phyloP scores from a whole-genome alignment of 768 basidiomycete species.

The Postia placenta region DNA sequence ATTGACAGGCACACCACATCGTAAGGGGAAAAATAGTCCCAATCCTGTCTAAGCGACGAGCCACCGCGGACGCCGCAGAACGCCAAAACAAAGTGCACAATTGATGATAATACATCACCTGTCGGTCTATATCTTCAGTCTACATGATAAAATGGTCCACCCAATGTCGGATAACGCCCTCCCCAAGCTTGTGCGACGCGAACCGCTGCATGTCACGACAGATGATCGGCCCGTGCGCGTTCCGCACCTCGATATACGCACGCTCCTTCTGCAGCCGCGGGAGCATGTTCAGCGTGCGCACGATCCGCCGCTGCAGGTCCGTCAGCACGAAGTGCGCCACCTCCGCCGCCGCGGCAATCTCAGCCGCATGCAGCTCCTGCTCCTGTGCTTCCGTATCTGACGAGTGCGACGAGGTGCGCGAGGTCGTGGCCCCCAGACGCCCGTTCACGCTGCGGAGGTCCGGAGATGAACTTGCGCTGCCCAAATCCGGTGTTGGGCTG shows the following conservation, averaged over 20 bases:
- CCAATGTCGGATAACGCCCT: constrained; percentile 67
- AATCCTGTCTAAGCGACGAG: too few relatives aligned
- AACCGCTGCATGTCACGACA: constrained; percentile 62
- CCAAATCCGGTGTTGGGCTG: too few relatives aligned
- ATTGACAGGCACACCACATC: too few relatives aligned
- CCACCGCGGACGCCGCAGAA: too few relatives aligned
- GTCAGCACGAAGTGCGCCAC: constrained; percentile 15
- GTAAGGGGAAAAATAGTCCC: too few relatives aligned
- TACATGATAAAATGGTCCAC: constrained; percentile 48
- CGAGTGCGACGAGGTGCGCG: too few relatives aligned
- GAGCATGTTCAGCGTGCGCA: constrained; percentile 56
- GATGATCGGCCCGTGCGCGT: constrained; percentile 69
- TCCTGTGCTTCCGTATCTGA: background rate
- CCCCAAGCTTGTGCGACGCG: constrained; percentile 50
- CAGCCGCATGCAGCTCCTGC: too few relatives aligned
- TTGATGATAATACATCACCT: background rate
- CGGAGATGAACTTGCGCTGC: too few relatives aligned
- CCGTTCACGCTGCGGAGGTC: too few relatives aligned
- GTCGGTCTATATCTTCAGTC: background rate
- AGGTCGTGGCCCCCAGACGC: too few relatives aligned
- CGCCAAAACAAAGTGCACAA: too few relatives aligned
- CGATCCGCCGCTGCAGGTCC: constrained; percentile 48
- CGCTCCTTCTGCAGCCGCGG: constrained; percentile 65
- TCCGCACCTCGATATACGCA: constrained; percentile 57
- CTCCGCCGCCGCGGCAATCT: background rate